These are phyloP conservation scores for Parietaria judaica DNA, from an alignment of 306 rosid genomes.

Conservation along the genomic window DNA sequence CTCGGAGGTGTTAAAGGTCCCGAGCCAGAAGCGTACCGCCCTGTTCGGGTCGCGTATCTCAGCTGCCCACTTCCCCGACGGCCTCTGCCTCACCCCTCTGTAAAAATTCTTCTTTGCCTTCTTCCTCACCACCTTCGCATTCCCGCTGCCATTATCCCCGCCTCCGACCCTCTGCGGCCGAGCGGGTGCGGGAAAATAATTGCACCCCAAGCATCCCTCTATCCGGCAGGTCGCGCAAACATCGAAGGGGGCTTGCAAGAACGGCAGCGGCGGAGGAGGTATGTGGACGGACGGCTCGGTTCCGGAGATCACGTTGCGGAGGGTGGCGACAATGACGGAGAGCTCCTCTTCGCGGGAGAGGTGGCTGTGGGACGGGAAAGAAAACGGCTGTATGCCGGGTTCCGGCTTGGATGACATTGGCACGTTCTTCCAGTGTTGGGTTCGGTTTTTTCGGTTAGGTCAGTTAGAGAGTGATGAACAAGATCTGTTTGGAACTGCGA, in stretches of 20 bases:
- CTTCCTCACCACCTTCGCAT: slow-evolving; percentile 17
- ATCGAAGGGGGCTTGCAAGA: neutral
- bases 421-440: slow-evolving; percentile 16
- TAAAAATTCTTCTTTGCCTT: slow-evolving; percentile 50
- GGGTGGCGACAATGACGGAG: slow-evolving; percentile 62
- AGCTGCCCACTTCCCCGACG: slow-evolving; percentile 95
- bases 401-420: slow-evolving; percentile 17
- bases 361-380: neutral
- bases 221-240: slow-evolving; percentile 48
- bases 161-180: neutral
- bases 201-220: slow-evolving; percentile 55
- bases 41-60: slow-evolving; percentile 82
- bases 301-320: slow-evolving; percentile 70
- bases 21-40: slow-evolving; percentile 76
- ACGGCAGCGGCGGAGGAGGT: too few species aligned
- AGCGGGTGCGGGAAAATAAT: slow-evolving; percentile 33
- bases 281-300: slow-evolving; percentile 13
- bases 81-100: slow-evolving; percentile 91
- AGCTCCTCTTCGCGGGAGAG: slow-evolving; percentile 57
- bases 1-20: slow-evolving; percentile 64
- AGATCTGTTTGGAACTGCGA: too few species aligned
- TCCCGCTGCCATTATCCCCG: neutral
- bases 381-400: neutral
- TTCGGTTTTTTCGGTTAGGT: slow-evolving; percentile 1
- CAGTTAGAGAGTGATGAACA: too few species aligned